phyloP scores from a whole-genome alignment of 768 basidiomycete genomes.

The Boletus tylopilopsis region DNA sequence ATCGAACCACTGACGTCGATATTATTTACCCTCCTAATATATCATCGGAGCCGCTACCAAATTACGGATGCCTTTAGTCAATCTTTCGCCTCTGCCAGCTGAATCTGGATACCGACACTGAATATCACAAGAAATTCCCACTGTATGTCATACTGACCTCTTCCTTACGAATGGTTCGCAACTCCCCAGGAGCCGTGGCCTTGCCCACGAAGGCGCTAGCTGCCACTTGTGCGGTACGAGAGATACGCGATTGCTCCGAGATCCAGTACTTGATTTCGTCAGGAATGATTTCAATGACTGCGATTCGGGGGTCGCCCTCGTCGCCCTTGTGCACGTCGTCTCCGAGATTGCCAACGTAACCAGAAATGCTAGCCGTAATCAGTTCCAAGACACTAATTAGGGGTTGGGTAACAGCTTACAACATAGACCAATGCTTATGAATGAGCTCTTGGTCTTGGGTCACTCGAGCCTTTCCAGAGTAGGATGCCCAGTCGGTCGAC shows the following conservation, averaged over 20 bases:
- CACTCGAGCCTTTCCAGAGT: slow-evolving; percentile 68
- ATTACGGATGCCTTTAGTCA: slow-evolving; percentile 5
- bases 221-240: slow-evolving; percentile 58
- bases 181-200: slow-evolving; percentile 66
- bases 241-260: slow-evolving; percentile 54
- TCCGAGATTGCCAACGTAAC: slow-evolving; percentile 85
- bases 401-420: slow-evolving; percentile 31
- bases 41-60: slow-evolving; percentile 9
- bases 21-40: slow-evolving; percentile 9
- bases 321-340: slow-evolving; percentile 86
- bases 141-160: slow-evolving; percentile 50
- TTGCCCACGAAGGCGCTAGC: slow-evolving; percentile 58
- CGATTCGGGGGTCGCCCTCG: slow-evolving; percentile 72
- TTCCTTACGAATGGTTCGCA: slow-evolving; percentile 65
- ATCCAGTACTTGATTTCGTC: slow-evolving; percentile 82
- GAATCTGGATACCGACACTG: slow-evolving; percentile 12
- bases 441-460: slow-evolving; percentile 60
- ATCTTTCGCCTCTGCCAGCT: slow-evolving; percentile 13
- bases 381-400: neutral
- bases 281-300: slow-evolving; percentile 74
- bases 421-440: slow-evolving; percentile 59
- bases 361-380: slow-evolving; percentile 43
- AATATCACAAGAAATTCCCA: neutral
- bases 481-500: slow-evolving; percentile 78
- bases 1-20: neutral